Base-by-base conservation (phyloP, 2,329 filamentous ascomycete genomes). In the Cucurbitaria berberidis region DNA sequence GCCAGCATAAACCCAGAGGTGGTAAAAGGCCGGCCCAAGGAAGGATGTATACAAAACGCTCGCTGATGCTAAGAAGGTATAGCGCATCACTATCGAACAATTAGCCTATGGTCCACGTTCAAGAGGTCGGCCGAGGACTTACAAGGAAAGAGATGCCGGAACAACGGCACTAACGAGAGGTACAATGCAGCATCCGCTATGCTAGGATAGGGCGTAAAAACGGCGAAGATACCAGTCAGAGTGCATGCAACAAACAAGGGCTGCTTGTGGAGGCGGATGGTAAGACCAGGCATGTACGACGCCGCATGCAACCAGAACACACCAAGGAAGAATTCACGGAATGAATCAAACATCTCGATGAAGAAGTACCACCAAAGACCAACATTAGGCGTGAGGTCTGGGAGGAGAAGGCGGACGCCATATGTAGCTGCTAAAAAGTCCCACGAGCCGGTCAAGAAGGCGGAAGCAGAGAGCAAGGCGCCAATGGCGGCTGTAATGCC, bases 301-400 rank as follows among this genome's bases (percentile, higher is more conserved):
- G 89, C 86, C 52, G 98, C 86, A 72, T 99, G 95, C 55, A 99
- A 84, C 92, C 96, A 98, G 79, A 99, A 99, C 43, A 99, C 93
- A 48, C 90, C 95, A 3, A 99, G 84, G 82, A 98, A 99, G 81
- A 99, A 99, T 64, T 89, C 88, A 34, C 95, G 86, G 82, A 99
- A 99, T 1, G 93, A 93, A 77, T 99, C 95, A 74, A 99, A 99
- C 87, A 99, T 99, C 73, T 99, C 93, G 63, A 96, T 96, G 73
- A 99, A 98, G 78, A 99, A 99, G 77, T 99, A 99, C 95, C 95
- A 99, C 95, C 95, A 99, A 1, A 99, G 82, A 1, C 95, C 95
- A 26, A 96, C 89, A 62, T 98, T 99, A 11, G 95, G 95, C 0
- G 93, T 96, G 35, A 99, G 82, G 71, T 99, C 95, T 8, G 92